Evolutionary conservation across 208 protist species (phyloP).

Genomic region (Acanthamoeba rhysodes): DNA sequence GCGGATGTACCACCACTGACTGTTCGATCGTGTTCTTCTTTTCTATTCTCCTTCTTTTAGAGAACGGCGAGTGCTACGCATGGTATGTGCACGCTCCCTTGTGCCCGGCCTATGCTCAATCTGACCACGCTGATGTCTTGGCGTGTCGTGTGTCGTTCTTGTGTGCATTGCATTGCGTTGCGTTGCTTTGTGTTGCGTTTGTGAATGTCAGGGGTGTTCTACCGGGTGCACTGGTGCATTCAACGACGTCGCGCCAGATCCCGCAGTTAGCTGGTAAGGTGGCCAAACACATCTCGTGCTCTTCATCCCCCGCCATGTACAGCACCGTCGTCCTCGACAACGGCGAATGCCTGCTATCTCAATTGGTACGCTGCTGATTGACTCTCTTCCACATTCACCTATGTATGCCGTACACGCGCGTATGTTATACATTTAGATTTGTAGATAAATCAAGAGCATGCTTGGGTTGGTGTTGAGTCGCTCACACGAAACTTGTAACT

Average conservation of each 20-base stretch:
- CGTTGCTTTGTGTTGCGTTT: too few relatives aligned
- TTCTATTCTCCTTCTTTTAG: background rate
- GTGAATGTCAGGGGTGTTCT: background rate
- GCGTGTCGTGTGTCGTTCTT: too few relatives aligned
- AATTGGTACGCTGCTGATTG: background rate
- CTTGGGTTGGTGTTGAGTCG: background rate
- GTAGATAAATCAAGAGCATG: background rate
- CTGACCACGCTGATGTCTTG: background rate
- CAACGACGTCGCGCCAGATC: background rate
- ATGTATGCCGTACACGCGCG: too few relatives aligned
- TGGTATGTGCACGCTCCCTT: background rate
- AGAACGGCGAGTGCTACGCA: slow-evolving; percentile 46
- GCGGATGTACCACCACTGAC: background rate
- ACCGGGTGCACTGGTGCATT: background rate
- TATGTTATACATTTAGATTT: background rate
- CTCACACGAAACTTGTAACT: background rate
- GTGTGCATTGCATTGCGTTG: too few relatives aligned
- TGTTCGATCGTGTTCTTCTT: background rate
- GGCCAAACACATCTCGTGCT: background rate
- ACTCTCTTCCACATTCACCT: background rate
- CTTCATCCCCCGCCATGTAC: background rate
- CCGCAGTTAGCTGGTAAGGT: background rate
- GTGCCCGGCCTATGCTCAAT: background rate
- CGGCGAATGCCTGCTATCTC: background rate
- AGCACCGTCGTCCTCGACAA: background rate